Evolutionary conservation across 495 filamentous ascomycete species (phyloP).

Genomic region (Aspergillus sparsus): DNA sequence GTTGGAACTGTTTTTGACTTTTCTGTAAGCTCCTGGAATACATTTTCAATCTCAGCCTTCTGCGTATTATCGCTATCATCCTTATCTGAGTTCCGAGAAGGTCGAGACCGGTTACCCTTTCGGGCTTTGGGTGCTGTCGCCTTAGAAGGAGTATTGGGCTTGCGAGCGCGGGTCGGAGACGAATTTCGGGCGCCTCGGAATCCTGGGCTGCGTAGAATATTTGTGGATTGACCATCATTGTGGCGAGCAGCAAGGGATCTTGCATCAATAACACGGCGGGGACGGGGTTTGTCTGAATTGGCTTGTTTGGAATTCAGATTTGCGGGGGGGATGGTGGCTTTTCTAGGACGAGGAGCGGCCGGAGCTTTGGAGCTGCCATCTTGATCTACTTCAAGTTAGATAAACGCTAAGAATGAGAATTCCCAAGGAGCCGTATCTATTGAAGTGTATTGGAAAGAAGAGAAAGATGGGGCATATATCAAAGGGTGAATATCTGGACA

Average conservation of each 20-base stretch:
- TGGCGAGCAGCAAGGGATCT: constrained; percentile 41
- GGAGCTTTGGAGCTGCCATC: constrained; percentile 1
- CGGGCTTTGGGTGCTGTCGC: constrained; percentile 11
- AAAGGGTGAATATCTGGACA: background rate
- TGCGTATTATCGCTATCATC: constrained; percentile 31
- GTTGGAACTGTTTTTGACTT: constrained; percentile 33
- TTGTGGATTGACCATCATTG: constrained; percentile 31
- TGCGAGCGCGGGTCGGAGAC: constrained; percentile 25
- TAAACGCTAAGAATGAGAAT: background rate
- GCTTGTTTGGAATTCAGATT: constrained; percentile 21
- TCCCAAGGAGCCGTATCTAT: background rate
- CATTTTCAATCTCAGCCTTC: constrained; percentile 33
- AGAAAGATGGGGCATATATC: background rate
- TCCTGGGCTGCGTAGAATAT: constrained; percentile 38
- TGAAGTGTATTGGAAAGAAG: background rate
- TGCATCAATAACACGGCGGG: constrained; percentile 42
- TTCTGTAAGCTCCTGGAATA: constrained; percentile 35
- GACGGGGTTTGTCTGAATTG: constrained; percentile 27
- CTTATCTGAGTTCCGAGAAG: constrained; percentile 14
- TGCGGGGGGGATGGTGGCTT: constrained; percentile 26
- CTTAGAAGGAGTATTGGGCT: constrained; percentile 19
- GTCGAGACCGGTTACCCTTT: constrained; percentile 21
- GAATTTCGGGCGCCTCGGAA: constrained; percentile 28
- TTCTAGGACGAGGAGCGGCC: constrained; percentile 21
- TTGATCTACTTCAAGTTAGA: background rate